Base-by-base conservation (phyloP, 371 early-diverging fungal species). In the Circinella minor region DNA sequence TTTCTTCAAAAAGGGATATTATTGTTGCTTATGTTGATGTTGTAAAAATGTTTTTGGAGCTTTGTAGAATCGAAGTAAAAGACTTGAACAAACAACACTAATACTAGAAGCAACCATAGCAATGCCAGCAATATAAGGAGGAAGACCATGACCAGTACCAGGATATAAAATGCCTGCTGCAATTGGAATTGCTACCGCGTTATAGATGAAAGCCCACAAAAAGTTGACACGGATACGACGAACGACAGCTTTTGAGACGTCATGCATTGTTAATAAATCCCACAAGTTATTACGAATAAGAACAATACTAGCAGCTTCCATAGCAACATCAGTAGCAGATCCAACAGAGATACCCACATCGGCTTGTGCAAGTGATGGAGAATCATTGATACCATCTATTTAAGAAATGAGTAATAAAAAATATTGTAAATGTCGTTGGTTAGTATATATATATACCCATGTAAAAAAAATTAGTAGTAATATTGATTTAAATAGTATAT, bases 301-400 rank as follows among this genome's bases (percentile, higher is more conserved):
- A 3, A 95, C 90, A 59, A 90, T 89, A 51, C 88, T 85, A 1
- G 94, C 92, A 4, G 94, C 88, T 74, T 93, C 92, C 61, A 92
- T 90, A 8, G 94, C 94, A 71, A 94, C 86, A 70, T 94, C 94
- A 0, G 94, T 92, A 5, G 93, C 95, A 6, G 90, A 88, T 9
- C 93, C 91, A 15, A 97, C 86, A 27, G 96, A 82, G 47, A 88
- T 81, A 34, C 97, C 96, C 14, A 97, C 89, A 77, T 95, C 93
- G 6, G 97, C 91, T 74, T 90, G 91, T 17, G 93, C 95, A 5
- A 98, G 79, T 0, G 97, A 97, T 43, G 94, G 92, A 1, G 95
- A 91, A 80, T 97, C 98, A 74, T 97, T 98, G 74, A 96, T 96
- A 15, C 98, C 98, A 80, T 98, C 98, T 68, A 89, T 27, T 27